Conservation (phyloP, 495 filamentous ascomycete genomes). For the Hypoxylon subgilvum region DNA sequence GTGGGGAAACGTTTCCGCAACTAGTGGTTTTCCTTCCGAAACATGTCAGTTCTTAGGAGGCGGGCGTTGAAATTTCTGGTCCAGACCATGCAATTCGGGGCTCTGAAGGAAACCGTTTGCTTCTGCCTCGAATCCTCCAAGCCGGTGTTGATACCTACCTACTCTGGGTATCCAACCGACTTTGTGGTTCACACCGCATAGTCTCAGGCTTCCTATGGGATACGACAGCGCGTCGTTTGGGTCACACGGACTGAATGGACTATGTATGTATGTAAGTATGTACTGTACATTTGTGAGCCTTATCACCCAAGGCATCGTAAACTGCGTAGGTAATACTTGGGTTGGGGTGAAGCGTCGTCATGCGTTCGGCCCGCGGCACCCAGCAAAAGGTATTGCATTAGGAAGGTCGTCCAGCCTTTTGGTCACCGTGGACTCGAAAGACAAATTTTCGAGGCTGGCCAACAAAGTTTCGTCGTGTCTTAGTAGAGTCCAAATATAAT, state of each 20-base stretch:
- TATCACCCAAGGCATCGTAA: background rate
- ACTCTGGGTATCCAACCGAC: background rate
- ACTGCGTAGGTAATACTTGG: background rate
- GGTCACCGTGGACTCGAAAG: conserved; percentile 2
- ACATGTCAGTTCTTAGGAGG: conserved; percentile 17
- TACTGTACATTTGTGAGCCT: too few species aligned
- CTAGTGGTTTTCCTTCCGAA: conserved; percentile 20
- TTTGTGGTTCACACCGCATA: conserved; percentile 11
- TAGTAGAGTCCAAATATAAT: conserved; percentile 19
- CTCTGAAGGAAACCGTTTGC: conserved; percentile 14
- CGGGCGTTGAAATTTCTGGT: conserved; percentile 9
- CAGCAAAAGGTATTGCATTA: conserved; percentile 15
- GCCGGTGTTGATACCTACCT: background rate
- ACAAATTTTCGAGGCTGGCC: conserved; percentile 7
- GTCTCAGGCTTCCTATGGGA: conserved; percentile 3
- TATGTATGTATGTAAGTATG: conserved; percentile 1
- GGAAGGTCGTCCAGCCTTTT: conserved; percentile 25
- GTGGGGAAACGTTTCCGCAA: conserved; percentile 12
- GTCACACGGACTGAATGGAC: conserved; percentile 6
- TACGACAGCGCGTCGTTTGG: conserved; percentile 7
- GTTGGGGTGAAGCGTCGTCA: conserved; percentile 18
- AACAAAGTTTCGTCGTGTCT: conserved; percentile 20
- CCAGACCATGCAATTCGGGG: conserved; percentile 2
- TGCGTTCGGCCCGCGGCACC: conserved; percentile 17
- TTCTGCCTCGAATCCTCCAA: conserved; percentile 3